Evolutionary conservation across 2,329 filamentous ascomycete species (phyloP).

Genomic region (Fusarium zealandicum): DNA sequence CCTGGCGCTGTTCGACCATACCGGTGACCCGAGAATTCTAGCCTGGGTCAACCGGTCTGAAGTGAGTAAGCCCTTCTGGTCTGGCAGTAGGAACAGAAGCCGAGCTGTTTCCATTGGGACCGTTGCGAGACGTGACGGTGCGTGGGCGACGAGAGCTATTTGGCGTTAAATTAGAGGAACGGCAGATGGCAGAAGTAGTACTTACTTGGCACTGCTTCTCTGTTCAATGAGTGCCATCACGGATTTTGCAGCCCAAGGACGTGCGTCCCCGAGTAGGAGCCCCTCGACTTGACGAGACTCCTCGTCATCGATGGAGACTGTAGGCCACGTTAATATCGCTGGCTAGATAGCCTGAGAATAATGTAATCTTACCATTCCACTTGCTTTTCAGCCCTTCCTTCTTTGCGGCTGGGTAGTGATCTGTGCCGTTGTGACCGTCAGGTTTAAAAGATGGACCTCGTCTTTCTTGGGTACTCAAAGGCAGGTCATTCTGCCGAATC

Average conservation of each 20-base stretch:
- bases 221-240: not conserved
- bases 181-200: not conserved
- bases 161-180: too few relatives aligned
- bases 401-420: not conserved
- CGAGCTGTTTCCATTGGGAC: not conserved
- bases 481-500: conserved; percentile 37
- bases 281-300: conserved; percentile 35
- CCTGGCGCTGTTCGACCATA: not conserved
- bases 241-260: conserved; percentile 33
- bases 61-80: not conserved
- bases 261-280: conserved; percentile 25
- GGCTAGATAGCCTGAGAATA: too few relatives aligned
- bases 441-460: conserved; percentile 24
- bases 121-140: too few relatives aligned
- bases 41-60: conserved; percentile 18
- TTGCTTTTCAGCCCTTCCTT: conserved; percentile 6
- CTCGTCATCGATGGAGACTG: conserved; percentile 32
- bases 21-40: conserved; percentile 21
- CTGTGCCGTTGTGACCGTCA: conserved; percentile 11
- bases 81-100: not conserved
- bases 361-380: conserved; percentile 21
- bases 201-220: not conserved
- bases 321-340: not conserved
- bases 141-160: too few relatives aligned
- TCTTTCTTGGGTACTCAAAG: conserved; percentile 19